A percentile compares a stretch with the other conserved stretches of the same genome.
These are phyloP conservation scores for Rhodomyrtus psidioides DNA, from an alignment of 441 rosid genomes.

Conservation along the genomic window DNA sequence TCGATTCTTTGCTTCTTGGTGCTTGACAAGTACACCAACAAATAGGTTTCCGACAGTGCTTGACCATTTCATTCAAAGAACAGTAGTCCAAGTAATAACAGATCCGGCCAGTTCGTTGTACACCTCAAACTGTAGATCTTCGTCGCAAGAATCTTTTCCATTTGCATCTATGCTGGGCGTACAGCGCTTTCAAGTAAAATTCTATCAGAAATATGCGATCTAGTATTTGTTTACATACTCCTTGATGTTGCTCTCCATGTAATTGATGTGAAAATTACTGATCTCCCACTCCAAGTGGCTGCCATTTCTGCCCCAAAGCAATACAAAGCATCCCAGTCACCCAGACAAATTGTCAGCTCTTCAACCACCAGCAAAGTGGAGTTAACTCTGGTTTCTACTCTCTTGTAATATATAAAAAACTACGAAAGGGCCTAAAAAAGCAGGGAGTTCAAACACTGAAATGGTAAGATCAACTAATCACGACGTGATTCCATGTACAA, in stretches of 20 bases:
- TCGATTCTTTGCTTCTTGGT: neutral
- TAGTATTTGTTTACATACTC: neutral
- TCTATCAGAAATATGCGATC: neutral
- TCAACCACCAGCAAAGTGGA: neutral
- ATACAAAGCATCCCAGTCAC: neutral
- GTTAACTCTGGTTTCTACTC: neutral
- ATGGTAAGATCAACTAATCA: neutral
- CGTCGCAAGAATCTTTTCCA: neutral
- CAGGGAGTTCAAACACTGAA: neutral
- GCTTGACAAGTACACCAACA: neutral
- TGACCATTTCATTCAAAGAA: neutral
- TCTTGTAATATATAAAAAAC: neutral
- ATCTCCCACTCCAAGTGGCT: neutral
- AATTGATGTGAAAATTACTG: neutral
- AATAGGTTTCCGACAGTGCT: neutral
- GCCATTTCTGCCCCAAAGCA: neutral
- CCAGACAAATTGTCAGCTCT: neutral
- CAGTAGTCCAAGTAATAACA: neutral
- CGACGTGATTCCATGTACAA: neutral
- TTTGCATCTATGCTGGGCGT: neutral
- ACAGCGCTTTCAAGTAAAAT: neutral
- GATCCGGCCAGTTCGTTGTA: neutral
- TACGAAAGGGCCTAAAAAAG: neutral
- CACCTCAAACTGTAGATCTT: neutral
- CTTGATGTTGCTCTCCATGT: neutral